Evolutionary conservation across 1,139 yeast species (phyloP).

Genomic region (Saccharomyces hybrid): DNA sequence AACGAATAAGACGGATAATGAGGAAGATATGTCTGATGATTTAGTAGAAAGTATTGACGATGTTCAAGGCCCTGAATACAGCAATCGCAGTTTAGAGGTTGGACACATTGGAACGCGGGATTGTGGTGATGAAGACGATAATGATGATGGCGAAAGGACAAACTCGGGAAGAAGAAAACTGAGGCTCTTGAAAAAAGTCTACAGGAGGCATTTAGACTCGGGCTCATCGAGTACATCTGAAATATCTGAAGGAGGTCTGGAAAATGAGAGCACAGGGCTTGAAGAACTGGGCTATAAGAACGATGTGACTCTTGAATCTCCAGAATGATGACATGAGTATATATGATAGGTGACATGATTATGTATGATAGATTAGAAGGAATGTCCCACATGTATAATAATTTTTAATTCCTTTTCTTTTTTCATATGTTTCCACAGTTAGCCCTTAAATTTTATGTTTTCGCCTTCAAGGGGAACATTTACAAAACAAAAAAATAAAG

Average conservation of each 20-base stretch:
- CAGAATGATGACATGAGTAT: background rate
- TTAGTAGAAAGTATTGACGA: background rate
- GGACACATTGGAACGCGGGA: constrained; percentile 14
- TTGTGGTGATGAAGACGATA: constrained; percentile 7
- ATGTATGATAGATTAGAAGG: no score
- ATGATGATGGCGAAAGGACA: constrained; percentile 9
- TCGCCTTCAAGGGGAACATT: background rate
- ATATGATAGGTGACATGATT: background rate
- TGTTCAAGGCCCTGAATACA: constrained; percentile 11
- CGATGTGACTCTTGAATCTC: background rate
- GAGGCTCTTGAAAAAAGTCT: constrained; percentile 22
- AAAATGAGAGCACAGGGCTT: background rate
- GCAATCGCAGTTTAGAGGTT: constrained; percentile 24
- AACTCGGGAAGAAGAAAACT: constrained; percentile 25
- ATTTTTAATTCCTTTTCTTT: background rate
- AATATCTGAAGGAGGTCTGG: background rate
- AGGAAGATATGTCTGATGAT: constrained; percentile 5
- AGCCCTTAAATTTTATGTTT: background rate
- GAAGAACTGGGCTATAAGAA: background rate
- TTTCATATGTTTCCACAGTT: background rate
- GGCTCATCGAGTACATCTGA: background rate
- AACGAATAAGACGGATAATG: constrained; percentile 21
- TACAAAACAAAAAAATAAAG: background rate
- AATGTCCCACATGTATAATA: background rate
- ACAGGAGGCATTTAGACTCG: constrained; percentile 1